A percentile compares a stretch with the other conserved stretches of the same genome.
Conservation (phyloP, 2,329 filamentous ascomycete species). For the Apiospora rasikravindrae region DNA sequence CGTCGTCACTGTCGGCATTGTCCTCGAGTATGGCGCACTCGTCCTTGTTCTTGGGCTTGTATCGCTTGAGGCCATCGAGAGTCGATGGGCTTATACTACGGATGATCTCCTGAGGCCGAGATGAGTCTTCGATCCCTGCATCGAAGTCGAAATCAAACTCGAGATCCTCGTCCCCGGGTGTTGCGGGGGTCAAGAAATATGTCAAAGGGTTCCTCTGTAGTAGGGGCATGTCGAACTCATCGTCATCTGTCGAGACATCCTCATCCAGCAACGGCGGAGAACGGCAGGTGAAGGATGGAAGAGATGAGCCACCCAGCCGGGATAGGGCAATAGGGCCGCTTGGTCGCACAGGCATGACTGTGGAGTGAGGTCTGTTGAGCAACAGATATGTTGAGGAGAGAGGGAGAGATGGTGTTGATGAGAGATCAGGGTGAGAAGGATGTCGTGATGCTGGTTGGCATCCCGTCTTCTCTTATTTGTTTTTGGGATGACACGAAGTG, state of each 20-base stretch:
- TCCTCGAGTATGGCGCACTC: conserved; percentile 49
- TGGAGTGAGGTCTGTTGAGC: background rate
- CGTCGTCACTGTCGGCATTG: conserved; percentile 51
- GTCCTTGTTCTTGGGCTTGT: conserved; percentile 47
- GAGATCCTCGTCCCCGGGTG: conserved; percentile 48
- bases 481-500: background rate
- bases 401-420: background rate
- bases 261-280: conserved; percentile 50
- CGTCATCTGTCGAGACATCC: conserved; percentile 50
- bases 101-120: conserved; percentile 50
- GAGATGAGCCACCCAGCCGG: conserved; percentile 53
- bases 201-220: conserved; percentile 60
- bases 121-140: conserved; percentile 61
- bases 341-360: conserved; percentile 37
- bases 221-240: conserved; percentile 42
- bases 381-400: background rate
- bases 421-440: conserved; percentile 21
- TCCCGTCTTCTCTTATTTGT: conserved; percentile 6
- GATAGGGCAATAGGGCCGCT: conserved; percentile 34
- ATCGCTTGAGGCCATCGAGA: conserved; percentile 54
- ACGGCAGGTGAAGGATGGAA: conserved; percentile 54
- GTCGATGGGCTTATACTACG: conserved; percentile 63
- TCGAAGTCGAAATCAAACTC: conserved; percentile 57
- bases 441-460: conserved; percentile 11
- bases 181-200: conserved; percentile 59